A percentile compares a stretch with the other conserved stretches of the same genome.
Conservation (phyloP, 23 red algal species). For the Agarophyton chilense region DNA sequence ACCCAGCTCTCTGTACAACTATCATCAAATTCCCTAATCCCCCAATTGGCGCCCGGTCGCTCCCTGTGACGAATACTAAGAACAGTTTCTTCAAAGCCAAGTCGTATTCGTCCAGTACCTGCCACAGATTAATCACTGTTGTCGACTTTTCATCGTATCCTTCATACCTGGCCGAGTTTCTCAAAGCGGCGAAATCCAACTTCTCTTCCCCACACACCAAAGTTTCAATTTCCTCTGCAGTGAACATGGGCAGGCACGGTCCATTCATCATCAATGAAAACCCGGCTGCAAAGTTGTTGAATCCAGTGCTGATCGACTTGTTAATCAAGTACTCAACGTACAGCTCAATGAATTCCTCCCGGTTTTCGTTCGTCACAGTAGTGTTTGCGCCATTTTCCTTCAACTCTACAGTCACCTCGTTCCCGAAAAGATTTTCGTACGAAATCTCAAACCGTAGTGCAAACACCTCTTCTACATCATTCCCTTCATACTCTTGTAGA, state of each 20-base stretch:
- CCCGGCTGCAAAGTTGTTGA: constrained; percentile 84
- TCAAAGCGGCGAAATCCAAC: constrained; percentile 86
- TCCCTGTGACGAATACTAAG: constrained; percentile 88
- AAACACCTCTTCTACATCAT: constrained; percentile 88
- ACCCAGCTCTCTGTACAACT: constrained; percentile 82
- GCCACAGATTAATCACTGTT: constrained; percentile 86
- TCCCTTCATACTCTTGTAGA: constrained; percentile 76
- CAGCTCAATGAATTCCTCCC: constrained; percentile 70
- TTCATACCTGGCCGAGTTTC: constrained; percentile 77
- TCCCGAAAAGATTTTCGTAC: constrained; percentile 82
- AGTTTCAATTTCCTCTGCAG: constrained; percentile 86
- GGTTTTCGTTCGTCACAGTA: constrained; percentile 75
- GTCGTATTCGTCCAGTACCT: constrained; percentile 78
- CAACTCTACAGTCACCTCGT: constrained; percentile 70
- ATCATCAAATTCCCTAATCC: constrained; percentile 85
- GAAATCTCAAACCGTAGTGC: constrained; percentile 70
- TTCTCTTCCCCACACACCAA: constrained; percentile 83
- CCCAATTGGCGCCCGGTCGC: constrained; percentile 89
- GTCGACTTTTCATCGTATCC: constrained; percentile 66
- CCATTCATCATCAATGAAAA: constrained; percentile 79
- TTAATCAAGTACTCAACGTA: constrained; percentile 85
- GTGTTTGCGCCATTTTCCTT: constrained; percentile 67
- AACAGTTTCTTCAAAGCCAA: constrained; percentile 70
- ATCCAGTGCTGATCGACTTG: constrained; percentile 72
- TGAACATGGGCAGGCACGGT: constrained; percentile 57